These are phyloP conservation scores for Diaporthe humulicola DNA, from an alignment of 2,329 filamentous ascomycete species.

Conservation along the genomic window DNA sequence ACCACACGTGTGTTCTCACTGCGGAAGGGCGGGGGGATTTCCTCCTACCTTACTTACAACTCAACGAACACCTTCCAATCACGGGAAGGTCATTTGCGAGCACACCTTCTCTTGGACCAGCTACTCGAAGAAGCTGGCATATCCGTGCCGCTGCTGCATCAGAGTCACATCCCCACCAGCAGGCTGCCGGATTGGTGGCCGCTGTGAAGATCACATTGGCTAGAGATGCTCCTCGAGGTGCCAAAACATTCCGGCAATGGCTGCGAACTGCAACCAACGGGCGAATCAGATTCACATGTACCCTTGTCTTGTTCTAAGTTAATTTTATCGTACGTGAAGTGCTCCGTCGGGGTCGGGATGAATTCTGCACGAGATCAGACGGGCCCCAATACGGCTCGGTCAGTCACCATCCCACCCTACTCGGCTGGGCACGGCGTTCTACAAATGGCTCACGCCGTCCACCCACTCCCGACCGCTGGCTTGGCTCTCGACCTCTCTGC, in stretches of 20 bases:
- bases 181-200: neutral
- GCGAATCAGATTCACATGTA: conserved; percentile 36
- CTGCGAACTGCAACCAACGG: conserved; percentile 17
- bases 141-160: conserved; percentile 9
- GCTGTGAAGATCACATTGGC: conserved; percentile 23
- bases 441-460: conserved; percentile 25
- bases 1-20: conserved; percentile 30
- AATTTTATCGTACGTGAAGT: neutral
- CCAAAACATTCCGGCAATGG: conserved; percentile 3
- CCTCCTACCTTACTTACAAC: neutral
- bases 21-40: neutral
- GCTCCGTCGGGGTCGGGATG: neutral
- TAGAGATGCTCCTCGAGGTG: neutral
- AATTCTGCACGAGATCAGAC: neutral
- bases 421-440: neutral
- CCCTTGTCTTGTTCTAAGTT: neutral
- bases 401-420: neutral
- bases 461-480: neutral
- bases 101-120: neutral
- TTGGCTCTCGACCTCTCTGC: neutral
- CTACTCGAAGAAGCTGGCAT: neutral
- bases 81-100: conserved; percentile 12
- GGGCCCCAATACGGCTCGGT: conserved; percentile 10
- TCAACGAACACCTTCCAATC: conserved; percentile 27
- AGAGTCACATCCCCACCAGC: neutral